Conservation (phyloP, 495 filamentous ascomycete genomes). For the Annulohypoxylon maeteangense region DNA sequence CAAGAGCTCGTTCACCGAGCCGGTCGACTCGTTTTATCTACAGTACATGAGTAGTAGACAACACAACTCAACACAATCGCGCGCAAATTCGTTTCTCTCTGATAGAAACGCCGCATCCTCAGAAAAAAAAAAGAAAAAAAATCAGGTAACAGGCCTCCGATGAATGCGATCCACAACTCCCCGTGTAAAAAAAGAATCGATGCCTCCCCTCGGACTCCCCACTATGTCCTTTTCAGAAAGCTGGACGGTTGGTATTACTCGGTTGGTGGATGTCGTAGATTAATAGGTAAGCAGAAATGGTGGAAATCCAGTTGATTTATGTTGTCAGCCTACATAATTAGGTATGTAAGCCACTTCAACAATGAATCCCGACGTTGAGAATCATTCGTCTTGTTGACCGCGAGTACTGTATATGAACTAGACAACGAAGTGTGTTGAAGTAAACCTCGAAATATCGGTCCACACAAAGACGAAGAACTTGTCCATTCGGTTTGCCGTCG, state of each 20-base stretch:
- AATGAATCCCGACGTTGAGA: background rate
- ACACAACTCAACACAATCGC: background rate
- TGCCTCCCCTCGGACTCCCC: slow-evolving; percentile 1
- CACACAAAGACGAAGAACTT: background rate
- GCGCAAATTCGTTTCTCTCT: background rate
- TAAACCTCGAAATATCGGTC: background rate
- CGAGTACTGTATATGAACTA: background rate
- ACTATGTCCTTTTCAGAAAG: slow-evolving; percentile 2
- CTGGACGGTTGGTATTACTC: background rate
- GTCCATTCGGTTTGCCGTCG: background rate
- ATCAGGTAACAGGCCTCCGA: background rate
- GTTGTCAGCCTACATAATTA: background rate
- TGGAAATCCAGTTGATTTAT: background rate
- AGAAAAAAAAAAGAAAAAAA: background rate
- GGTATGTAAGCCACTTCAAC: background rate
- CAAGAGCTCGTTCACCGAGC: background rate
- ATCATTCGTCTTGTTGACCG: background rate
- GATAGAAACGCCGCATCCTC: background rate
- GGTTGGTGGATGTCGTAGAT: background rate
- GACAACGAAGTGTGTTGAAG: background rate
- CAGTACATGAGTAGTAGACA: background rate
- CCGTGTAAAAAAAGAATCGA: slow-evolving; percentile 9
- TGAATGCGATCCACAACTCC: slow-evolving; percentile 30
- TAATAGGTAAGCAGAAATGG: background rate
- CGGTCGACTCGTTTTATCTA: background rate